Percentiles rank a stretch among this genome's conserved stretches.
These are phyloP conservation scores for Lophiostoma macrostomum DNA, from an alignment of 495 filamentous ascomycete species.

Conservation along the genomic window DNA sequence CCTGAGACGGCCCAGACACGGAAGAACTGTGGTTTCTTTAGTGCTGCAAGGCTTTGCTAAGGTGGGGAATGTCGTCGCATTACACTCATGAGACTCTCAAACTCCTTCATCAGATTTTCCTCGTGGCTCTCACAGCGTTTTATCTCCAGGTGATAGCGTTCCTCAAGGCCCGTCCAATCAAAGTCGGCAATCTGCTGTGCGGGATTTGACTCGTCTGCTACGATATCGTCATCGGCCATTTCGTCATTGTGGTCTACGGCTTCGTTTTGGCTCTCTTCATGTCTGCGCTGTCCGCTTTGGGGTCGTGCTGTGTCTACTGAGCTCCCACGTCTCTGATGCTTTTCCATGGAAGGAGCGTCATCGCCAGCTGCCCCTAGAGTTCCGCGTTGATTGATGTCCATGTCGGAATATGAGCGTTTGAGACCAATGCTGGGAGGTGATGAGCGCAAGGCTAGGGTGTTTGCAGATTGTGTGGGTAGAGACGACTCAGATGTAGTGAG, in stretches of 20 bases:
- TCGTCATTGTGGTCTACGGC: constrained; percentile 3
- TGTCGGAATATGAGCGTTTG: not conserved
- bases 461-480: not conserved
- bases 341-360: not conserved
- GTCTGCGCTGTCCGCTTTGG: constrained; percentile 13
- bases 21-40: constrained; percentile 55
- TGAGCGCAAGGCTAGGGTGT: not conserved
- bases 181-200: constrained; percentile 16
- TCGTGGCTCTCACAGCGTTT: constrained; percentile 58
- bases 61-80: not conserved
- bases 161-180: constrained; percentile 56
- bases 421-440: constrained; percentile 4
- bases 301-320: constrained; percentile 23
- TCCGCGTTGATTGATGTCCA: not conserved
- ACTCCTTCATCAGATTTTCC: constrained; percentile 57
- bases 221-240: not conserved
- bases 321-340: not conserved
- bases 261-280: too few species aligned
- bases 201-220: constrained; percentile 5
- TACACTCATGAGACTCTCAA: constrained; percentile 25
- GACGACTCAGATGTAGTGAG: constrained; percentile 14
- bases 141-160: constrained; percentile 60
- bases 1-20: constrained; percentile 65
- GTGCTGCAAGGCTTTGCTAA: not conserved
- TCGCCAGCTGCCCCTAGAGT: not conserved